Base-by-base conservation (phyloP, 2,329 filamentous ascomycete species). In the Cercospora brassicicola region DNA sequence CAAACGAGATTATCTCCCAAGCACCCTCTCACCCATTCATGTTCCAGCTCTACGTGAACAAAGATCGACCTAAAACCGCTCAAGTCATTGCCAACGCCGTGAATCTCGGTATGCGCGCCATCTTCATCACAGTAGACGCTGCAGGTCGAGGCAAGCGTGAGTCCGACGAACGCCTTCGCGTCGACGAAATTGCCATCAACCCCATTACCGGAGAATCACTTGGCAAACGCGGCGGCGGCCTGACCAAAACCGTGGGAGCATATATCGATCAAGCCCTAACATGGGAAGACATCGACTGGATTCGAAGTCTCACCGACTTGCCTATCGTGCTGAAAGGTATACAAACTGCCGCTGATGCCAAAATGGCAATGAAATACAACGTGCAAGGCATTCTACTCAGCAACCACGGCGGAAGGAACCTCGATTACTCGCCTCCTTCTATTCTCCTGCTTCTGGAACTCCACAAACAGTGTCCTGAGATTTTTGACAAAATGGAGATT, bases 41-140 rank as follows among this genome's bases (percentile, higher is more conserved):
- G 79, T 88, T 89, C 75, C 88, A 89, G 75, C 80, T 90, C 8
- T 90, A 90, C 73, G 85, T 89, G 61, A 84, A 89, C 76, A 85
- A 84, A 70, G 81, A 88, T 67, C 81, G 86, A 0, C 65, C 75
- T 8, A 84, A 86, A 63, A 85, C 86, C 13, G 83, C 84, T 67
- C 78, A 78, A 1, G 76, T 89, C 1, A 76, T 90, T 2, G 76
- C 73, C 8, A 76, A 82, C 11, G 84, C 85, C 0, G 79, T 81
- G 4, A 73, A 77, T 26, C 76, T 82, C 0, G 84, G 85, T 0
- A 81, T 85, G 18, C 82, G 82, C 59, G 87, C 83, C 4, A 79
- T 89, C 11, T 86, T 88, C 68, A 78, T 89, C 4, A 90, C 88
- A 0, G 83, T 88, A 8, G 88, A 90, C 76, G 81, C 84, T 0